A percentile compares a stretch with the other conserved stretches of the same genome.
Conservation (phyloP, 306 rosid species). For the Vigna radiata region DNA sequence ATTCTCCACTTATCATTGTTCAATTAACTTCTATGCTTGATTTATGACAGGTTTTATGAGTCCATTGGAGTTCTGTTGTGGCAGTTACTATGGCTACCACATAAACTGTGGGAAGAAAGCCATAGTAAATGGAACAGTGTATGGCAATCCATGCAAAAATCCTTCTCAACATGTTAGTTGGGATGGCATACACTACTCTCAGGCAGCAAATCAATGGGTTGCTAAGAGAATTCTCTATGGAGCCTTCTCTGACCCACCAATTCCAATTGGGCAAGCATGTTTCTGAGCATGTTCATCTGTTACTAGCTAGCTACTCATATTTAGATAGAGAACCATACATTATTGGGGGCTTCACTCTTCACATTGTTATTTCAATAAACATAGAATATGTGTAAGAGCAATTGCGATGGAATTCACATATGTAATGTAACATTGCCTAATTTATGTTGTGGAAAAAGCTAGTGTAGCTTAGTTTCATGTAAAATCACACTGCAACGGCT, state of each 20-base stretch:
- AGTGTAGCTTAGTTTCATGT: constrained; percentile 1
- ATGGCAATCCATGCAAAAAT: constrained; percentile 75
- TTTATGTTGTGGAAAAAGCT: constrained; percentile 28
- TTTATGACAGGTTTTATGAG: constrained; percentile 70
- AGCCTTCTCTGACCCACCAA: constrained; percentile 71
- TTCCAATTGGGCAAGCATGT: constrained; percentile 70
- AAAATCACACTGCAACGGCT: not conserved
- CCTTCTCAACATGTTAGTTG: constrained; percentile 78
- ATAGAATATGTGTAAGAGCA: not conserved
- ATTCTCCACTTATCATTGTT: not conserved
- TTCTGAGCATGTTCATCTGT: constrained; percentile 11
- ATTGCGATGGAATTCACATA: not conserved
- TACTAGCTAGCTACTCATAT: constrained; percentile 18
- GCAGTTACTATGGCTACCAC: constrained; percentile 74
- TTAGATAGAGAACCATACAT: not conserved
- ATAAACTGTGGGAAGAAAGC: constrained; percentile 71
- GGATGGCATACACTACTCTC: constrained; percentile 93
- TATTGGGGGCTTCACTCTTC: constrained; percentile 21
- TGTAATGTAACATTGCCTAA: not conserved
- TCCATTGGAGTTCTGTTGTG: constrained; percentile 87
- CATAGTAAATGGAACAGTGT: constrained; percentile 71
- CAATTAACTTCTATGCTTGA: constrained; percentile 12
- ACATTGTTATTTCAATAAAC: constrained; percentile 18
- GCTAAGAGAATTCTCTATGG: constrained; percentile 64
- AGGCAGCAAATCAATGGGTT: constrained; percentile 74